phyloP scores from a whole-genome alignment of 2,329 filamentous ascomycete species.

The Colletotrichum caudatum region DNA sequence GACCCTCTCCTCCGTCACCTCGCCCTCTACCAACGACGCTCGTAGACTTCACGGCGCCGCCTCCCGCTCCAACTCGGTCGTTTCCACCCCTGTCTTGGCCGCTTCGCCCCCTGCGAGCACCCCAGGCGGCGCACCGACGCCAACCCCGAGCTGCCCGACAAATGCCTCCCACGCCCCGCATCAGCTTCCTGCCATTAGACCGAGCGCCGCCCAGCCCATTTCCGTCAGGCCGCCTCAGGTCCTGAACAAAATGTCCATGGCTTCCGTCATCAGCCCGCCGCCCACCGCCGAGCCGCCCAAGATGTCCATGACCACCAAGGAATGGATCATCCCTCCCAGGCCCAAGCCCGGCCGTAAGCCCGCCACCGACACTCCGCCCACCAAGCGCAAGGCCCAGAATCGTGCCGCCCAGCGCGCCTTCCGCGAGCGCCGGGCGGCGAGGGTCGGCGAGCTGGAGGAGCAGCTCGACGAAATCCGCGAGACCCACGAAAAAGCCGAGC shows the following conservation, averaged over 20 bases:
- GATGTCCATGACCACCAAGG: constrained; percentile 78
- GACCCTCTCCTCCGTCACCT: constrained; percentile 30
- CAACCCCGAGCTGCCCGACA: constrained; percentile 32
- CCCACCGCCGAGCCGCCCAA: constrained; percentile 57
- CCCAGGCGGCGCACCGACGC: constrained; percentile 29
- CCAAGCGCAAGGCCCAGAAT: constrained; percentile 95
- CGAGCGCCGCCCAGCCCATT: constrained; percentile 47
- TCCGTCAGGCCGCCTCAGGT: constrained; percentile 46
- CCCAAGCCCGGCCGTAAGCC: constrained; percentile 95
- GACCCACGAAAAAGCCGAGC: constrained; percentile 67
- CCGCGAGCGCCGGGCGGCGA: constrained; percentile 85
- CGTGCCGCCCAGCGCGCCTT: constrained; percentile 92
- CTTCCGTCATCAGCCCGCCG: constrained; percentile 59
- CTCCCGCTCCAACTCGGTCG: constrained; percentile 35
- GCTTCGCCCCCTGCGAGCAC: constrained; percentile 32
- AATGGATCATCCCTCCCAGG: constrained; percentile 87
- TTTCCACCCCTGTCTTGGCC: constrained; percentile 35
- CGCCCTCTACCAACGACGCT: constrained; percentile 28
- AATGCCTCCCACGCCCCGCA: constrained; percentile 40
- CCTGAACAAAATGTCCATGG: constrained; percentile 61
- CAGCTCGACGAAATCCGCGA: constrained; percentile 72
- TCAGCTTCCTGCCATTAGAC: constrained; percentile 41
- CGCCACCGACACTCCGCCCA: constrained; percentile 90
- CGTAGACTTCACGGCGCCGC: constrained; percentile 26
- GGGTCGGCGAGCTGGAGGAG: constrained; percentile 81